Base-by-base conservation (phyloP, 345 rosid genomes). In the Eucalyptus regnans region DNA sequence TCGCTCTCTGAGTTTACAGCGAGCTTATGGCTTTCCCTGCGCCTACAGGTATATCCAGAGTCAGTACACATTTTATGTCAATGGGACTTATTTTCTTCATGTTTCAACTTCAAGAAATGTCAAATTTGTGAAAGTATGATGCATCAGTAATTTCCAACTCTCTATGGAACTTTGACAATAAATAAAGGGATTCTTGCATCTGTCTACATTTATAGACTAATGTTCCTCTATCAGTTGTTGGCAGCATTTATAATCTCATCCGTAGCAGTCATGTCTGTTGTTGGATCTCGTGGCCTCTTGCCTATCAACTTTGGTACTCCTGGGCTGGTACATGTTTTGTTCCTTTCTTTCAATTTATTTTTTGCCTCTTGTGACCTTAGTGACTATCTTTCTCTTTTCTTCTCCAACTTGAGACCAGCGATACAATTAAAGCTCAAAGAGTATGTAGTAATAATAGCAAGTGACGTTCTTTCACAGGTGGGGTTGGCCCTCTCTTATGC, bases 1-100 rank as follows among this genome's bases (percentile, higher is more conserved):
- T 96, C 98, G 37, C 95, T 92, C 92, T 93, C 98, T 4, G 99
- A 96, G 93, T 91, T 91, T 81, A 93, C 90, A 89, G 98, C 98
- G 54, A 96, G 98, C 92, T 95, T 97, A 92, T 97, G 99, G 99
- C 99, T 97, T 92, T 96, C 99, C 87, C 90, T 97, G 90, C 99
- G 96, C 90, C 99, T 97, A 89, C 99, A 97, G 99, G 99, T 96
- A 95, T 86, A 66, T 89, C 10, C 27, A 2, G n/a, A 29, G 48
- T 76, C 84, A 76, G 43, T 37, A 41, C 48, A 25, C 50, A 87
- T 64, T 37, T 51, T 16, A 43, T 33, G 62, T 87, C n/a, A 54
- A 85, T 54, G 51, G 60, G 41, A 68, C 90, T 50, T 84, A 33
- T 15, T 60, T 22, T 87, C 41, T 33, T 88, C 50, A 48, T 52